Percentiles rank a stretch among this genome's conserved stretches.
These are phyloP conservation scores for Glutinoglossum americanum DNA, from an alignment of 495 filamentous ascomycete genomes.

Conservation along the genomic window DNA sequence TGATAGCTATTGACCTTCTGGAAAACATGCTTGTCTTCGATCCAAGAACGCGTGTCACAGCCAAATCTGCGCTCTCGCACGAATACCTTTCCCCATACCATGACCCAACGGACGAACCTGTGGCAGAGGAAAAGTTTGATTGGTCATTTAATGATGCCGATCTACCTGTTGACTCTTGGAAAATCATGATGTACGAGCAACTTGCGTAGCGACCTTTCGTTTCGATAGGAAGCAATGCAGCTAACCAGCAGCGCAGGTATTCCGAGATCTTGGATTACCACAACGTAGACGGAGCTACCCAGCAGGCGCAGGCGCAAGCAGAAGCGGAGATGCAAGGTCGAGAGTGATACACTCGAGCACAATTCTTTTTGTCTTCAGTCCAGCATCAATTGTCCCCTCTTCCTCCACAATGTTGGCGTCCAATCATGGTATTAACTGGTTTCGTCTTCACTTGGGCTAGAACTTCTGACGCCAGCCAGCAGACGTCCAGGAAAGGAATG, in stretches of 20 bases:
- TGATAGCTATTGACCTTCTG: conserved; percentile 69
- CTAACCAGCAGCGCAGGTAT: conserved; percentile 44
- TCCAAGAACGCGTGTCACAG: conserved; percentile 74
- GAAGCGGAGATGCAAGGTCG: neutral
- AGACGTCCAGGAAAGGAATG: neutral
- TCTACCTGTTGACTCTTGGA: conserved; percentile 97
- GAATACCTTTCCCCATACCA: conserved; percentile 93
- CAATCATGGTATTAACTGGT: neutral
- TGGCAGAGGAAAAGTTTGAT: conserved; percentile 93
- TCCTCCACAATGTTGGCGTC: neutral
- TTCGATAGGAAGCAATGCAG: neutral
- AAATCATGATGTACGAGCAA: conserved; percentile 87
- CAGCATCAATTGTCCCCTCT: neutral
- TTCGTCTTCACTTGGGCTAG: neutral
- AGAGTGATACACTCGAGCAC: neutral
- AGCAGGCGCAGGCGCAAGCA: neutral
- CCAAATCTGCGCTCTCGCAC: conserved; percentile 65
- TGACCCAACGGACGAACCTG: conserved; percentile 88
- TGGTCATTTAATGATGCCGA: conserved; percentile 99
- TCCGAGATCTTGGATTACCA: conserved; percentile 98
- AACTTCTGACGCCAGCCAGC: neutral
- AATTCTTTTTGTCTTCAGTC: neutral
- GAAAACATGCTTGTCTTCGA: conserved; percentile 97
- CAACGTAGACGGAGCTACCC: conserved; percentile 48
- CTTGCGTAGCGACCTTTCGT: neutral